Percentiles rank a stretch among this genome's conserved stretches.
These are phyloP conservation scores for Pseudogymnoascus sp. DNA, from an alignment of 2,329 filamentous ascomycete genomes.

Conservation along the genomic window DNA sequence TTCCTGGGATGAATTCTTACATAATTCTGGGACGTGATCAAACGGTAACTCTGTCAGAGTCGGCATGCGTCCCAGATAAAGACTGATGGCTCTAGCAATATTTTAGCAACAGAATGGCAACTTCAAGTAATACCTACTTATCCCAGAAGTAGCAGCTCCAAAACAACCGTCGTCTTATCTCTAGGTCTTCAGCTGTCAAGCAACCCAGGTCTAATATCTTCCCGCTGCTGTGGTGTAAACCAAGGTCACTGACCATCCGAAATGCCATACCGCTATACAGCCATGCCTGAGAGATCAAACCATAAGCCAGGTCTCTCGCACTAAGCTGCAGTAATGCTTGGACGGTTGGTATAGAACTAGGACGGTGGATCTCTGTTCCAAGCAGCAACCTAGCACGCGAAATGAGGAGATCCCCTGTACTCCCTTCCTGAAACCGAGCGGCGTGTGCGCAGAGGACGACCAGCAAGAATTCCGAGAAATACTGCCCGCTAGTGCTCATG, in stretches of 20 bases:
- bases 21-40: not conserved
- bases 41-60: conserved; percentile 5
- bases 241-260: conserved; percentile 40
- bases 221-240: conserved; percentile 44
- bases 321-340: conserved; percentile 52
- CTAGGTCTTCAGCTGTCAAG: conserved; percentile 48
- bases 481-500: conserved; percentile 7
- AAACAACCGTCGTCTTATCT: conserved; percentile 51
- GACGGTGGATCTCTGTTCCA: not conserved
- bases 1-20: not conserved
- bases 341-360: conserved; percentile 46
- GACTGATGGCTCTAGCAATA: conserved; percentile 35
- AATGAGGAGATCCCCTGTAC: not conserved
- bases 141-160: conserved; percentile 60
- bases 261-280: conserved; percentile 45
- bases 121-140: conserved; percentile 29
- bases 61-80: conserved; percentile 49
- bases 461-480: conserved; percentile 11
- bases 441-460: conserved; percentile 7
- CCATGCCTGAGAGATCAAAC: conserved; percentile 49
- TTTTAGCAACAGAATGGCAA: not conserved
- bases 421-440: not conserved
- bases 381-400: not conserved
- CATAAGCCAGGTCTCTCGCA: conserved; percentile 51
- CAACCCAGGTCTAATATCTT: conserved; percentile 37